Base-by-base conservation (phyloP, 1,139 yeast genomes). In the Debaryomycetaceae sp. region DNA sequence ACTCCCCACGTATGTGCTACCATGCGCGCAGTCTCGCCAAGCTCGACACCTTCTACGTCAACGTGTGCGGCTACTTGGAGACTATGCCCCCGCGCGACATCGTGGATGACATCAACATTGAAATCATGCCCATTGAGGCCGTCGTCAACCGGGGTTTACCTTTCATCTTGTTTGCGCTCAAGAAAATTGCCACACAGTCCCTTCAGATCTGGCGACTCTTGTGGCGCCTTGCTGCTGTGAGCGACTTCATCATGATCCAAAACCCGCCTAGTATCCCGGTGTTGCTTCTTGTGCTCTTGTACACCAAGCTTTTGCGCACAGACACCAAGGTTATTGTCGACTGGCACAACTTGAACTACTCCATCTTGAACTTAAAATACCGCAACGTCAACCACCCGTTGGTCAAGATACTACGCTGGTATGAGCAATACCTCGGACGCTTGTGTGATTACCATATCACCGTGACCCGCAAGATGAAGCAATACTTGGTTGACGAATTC, bases 261-360 rank as follows among this genome's bases (percentile, higher is more conserved):
- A 91, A 89, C 51, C 99, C 99, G 1, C 99, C 99, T 0, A 76
- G 88, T 4, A 70, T 93, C 28, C 99, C 99, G 1, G 64, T 86
- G 4, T 61, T 93, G 21, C 71, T 81, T 0, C 61, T 89, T 5
- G 69, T 76, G 1, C 71, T 83, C 4, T 26, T 80, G 2, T 78
- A 73, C 49, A 71, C 75, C 35, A 52, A 65, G 27, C 34, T 75
- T 23, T 61, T 76, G 43, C 72, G 80, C 29, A 75, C 82, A 7
- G 61, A 76, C 4, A 6, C 15, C 4, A 57, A 72, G 45, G 59
- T 91, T 23, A 70, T 91, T 13, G 75, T 93, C 34, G 99, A 93
- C 56, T 93, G 98, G 98, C 99, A 93, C 55, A 93, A 93, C 53
- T 65, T 93, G 45, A 95, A 95, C 32, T 91, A 77, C 56, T 74